Evolutionary conservation across 176 grass and related monocot genomes (phyloP), one percentile per base, ranked within the genome.

Genomic region (Aegilops speltoides): DNA sequence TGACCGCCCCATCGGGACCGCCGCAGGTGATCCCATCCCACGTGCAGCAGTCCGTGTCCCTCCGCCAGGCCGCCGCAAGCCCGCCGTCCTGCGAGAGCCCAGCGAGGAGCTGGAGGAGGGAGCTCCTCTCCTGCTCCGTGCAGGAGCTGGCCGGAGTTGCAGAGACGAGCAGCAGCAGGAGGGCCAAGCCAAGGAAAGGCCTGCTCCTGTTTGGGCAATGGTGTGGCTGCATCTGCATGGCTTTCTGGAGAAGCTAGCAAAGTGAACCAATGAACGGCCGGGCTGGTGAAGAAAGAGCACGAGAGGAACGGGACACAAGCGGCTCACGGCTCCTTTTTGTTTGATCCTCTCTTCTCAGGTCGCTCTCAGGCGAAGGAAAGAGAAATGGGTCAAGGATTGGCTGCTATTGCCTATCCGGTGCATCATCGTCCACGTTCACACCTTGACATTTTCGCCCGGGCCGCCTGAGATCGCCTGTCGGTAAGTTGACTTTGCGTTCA

Each of bases 1-100:
- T 85, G 48, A 93, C 64, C 16, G 3, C 68, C 25, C 52, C 38
- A 14, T 80, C 34, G 2, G n/a, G 29, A 10, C 40, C 12, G 16
- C 41, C 48, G 68, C 91, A 93, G 24, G 17, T 66, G 76, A 93
- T 88, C 48, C 91, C 91, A 13, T 87, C 70, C 91, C 88, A 93
- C 5, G 6, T 1, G 52, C 91, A 93, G 48, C 87, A 93, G 17
- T 90, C 84, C 1, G 29, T 76, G n/a, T 52, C 25, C 5, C n/a
- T 90, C 79, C 26, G 17, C 90, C 91, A 90, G 10, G 80, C n/a
- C 14, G 36, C 36, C 2, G 10, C 7, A 22, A 91, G 83, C 11
- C 72, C 43, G n/a, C 13, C 10, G 4, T 45, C 52, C 46, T 1
- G 46, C 0, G 87, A 80, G 56, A 93, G 80, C 28, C 81, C 87